Evolutionary conservation across 208 protist genomes (phyloP), one percentile per base, ranked within the genome.

Genomic region (Leishmania gerbilli): DNA sequence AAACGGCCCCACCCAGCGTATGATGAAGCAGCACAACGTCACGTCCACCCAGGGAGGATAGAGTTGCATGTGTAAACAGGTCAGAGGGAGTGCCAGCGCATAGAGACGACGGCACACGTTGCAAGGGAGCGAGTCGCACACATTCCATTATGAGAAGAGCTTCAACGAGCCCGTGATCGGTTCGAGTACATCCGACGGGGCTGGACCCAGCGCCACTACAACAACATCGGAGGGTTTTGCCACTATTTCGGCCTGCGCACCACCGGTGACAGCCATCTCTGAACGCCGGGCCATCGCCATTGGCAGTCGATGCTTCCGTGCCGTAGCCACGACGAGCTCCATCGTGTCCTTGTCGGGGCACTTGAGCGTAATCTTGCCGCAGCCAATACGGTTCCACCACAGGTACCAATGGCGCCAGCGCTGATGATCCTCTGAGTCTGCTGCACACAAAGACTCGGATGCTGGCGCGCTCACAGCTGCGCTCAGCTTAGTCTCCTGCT

Each of bases 101-200:
- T n/a, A 68, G 62, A 68, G 31, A 40, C 27, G 13, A 40, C 9
- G 62, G 31, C 62, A 40, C 21, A 49, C n/a, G 7, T 64, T 19
- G 34, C 27, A 3, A 4, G 17, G 51, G 47, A 15, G 31, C 34
- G 74, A 19, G 31, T 0, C 31, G 53, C 74, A 45, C 34, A 8
- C 31, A 83, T 89, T 56, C 60, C 55, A 56, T 82, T 83, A 92
- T 0, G 90, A 92, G 71, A 92, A 91, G 55, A 96, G 76, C 75
- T 96, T 96, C 19, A 96, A 80, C n/a, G 79, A 85, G 11, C 90
- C 91, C 8, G 90, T 96, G 74, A 96, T 88, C 21, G 89, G 87
- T 58, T 94, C 79, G 7, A 96, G 56, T 9, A 82, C 15, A 45
- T 76, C 77, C 1, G 91, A 87, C 24, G 91, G 91, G 8, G 90